phyloP scores from a whole-genome alignment of 345 rosid genomes.

The Erucastrum elatum region DNA sequence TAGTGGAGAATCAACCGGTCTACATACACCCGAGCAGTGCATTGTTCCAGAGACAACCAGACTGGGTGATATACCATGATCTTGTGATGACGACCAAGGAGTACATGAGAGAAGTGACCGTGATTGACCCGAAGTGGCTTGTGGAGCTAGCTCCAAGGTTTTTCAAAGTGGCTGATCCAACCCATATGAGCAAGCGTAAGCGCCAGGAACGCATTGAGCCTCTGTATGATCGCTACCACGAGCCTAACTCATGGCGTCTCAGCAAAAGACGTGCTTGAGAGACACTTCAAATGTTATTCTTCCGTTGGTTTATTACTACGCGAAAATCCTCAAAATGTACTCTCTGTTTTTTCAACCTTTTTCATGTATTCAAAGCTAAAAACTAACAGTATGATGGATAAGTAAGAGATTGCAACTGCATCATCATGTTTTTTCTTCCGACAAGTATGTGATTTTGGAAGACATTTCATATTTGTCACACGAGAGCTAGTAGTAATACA shows the following conservation, averaged over 20 bases:
- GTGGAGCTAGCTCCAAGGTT: constrained; percentile 87
- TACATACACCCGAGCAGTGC: constrained; percentile 93
- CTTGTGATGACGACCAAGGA: constrained; percentile 93
- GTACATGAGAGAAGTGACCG: constrained; percentile 89
- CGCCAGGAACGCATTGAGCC: constrained; percentile 87
- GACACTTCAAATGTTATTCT: not conserved
- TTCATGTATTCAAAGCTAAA: constrained; percentile 13
- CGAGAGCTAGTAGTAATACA: not conserved
- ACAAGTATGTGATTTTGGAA: not conserved
- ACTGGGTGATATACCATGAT: constrained; percentile 93
- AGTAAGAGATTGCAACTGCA: constrained; percentile 13
- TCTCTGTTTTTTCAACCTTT: not conserved
- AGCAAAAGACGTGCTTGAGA: constrained; percentile 77
- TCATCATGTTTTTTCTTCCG: constrained; percentile 2
- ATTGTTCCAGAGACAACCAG: constrained; percentile 91
- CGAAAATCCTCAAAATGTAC: not conserved
- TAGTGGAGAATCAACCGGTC: constrained; percentile 83
- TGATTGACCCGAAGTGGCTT: constrained; percentile 88
- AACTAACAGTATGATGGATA: constrained; percentile 16
- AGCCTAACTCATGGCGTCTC: constrained; percentile 89
- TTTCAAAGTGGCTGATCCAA: constrained; percentile 84
- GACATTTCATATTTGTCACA: not conserved
- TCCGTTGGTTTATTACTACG: not conserved
- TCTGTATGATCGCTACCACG: constrained; percentile 73
- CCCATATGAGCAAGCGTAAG: constrained; percentile 89